Base-by-base conservation (phyloP, 2,329 filamentous ascomycete genomes). In the Fusarium caatingaense region DNA sequence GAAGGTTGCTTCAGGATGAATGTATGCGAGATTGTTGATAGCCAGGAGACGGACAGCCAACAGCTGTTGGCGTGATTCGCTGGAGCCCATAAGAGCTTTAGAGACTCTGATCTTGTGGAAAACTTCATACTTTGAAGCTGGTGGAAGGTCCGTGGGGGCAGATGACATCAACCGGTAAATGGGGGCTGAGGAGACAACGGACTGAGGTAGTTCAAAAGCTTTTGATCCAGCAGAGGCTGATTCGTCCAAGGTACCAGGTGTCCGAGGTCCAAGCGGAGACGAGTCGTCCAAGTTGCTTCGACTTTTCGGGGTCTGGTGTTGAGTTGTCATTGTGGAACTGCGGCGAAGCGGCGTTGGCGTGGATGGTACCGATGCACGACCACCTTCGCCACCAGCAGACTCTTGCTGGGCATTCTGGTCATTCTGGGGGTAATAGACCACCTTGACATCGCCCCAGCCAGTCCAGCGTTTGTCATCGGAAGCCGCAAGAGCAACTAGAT, bases 1-100 rank as follows among this genome's bases (percentile, higher is more conserved):
- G 74, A 99, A 97, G n/a, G 89, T 88, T 6, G 87, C 82, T 75
- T 99, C 97, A 4, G 87, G 86, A 72, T 97, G 91, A 57, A 98
- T 93, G 77, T 97, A 98, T 4, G 94, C 93, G 67, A 99, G 80
- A 74, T 98, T 99, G 25, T 93, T 92, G 64, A 98, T 91, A 16
- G 95, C 94, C 44, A 99, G 85, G 40, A 98, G 84, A 32, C 95
- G 92, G 56, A 95, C 89, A 37, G 92, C 89, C 50, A 99, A 85
- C 18, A 95, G 89, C 72, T 92, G 87, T 76, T 93, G 92, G 46
- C 94, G 89, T 23, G 88, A 87, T 62, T 90, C 85, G 15, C 85
- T 78, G 1, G 92, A 90, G 2, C 85, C 86, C 32, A 88, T 84
- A 60, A 99, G 84, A 16, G 93, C 93, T 78, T 94, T 92, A n/a